A percentile compares a stretch with the other conserved stretches of the same genome.
phyloP scores from a whole-genome alignment of 345 rosid genomes.

The Linum lewisii region DNA sequence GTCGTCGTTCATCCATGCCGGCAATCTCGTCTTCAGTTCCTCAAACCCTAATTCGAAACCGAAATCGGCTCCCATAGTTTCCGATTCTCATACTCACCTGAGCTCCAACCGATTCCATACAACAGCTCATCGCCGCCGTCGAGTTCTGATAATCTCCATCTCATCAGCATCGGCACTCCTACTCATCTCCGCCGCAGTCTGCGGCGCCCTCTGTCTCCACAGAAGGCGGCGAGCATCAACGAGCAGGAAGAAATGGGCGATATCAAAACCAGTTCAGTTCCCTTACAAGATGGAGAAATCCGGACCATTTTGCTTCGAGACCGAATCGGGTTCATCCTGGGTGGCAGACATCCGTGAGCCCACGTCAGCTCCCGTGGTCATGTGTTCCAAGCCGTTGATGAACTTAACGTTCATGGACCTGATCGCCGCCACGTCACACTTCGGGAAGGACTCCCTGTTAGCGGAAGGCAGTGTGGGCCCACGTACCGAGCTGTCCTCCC shows the following conservation, averaged over 20 bases:
- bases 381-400: constrained; percentile 86
- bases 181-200: constrained; percentile 14
- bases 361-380: constrained; percentile 64
- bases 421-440: constrained; percentile 89
- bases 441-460: constrained; percentile 71
- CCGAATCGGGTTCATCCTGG: constrained; percentile 88
- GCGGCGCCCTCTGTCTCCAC: constrained; percentile 15
- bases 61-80: constrained; percentile 12
- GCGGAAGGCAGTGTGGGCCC: constrained; percentile 83
- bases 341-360: constrained; percentile 89
- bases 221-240: constrained; percentile 27
- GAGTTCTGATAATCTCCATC: constrained; percentile 29
- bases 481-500: constrained; percentile 74
- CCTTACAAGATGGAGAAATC: constrained; percentile 72
- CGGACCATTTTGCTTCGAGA: constrained; percentile 86
- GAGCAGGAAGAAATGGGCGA: constrained; percentile 68
- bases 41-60: constrained; percentile 15
- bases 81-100: background rate
- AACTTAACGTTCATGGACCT: constrained; percentile 80
- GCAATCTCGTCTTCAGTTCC: constrained; percentile 24
- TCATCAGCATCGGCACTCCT: constrained; percentile 37
- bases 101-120: no score
- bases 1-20: constrained; percentile 44
- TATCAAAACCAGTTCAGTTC: constrained; percentile 57
- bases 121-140: no score